Base-by-base conservation (phyloP, 108 stramenopile species). In the Skeletonema marinoi region DNA sequence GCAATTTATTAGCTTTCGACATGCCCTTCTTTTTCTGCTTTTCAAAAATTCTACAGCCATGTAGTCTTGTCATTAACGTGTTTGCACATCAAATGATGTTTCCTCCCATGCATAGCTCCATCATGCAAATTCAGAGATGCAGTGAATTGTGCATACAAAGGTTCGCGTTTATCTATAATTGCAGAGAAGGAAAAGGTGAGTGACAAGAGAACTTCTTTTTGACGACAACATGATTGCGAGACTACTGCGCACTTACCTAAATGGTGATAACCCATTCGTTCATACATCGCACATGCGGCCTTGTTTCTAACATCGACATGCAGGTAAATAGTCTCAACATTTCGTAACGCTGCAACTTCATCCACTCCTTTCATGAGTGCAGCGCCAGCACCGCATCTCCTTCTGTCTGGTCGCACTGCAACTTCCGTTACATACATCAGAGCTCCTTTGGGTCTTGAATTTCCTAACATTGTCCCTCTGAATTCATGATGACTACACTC, bases 401-500 rank as follows among this genome's bases (percentile, higher is more conserved):
- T 82, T 7, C 75, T 82, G 5, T 54, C 66, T 2, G 91, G 72
- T 39, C 76, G 66, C 7, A 93, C 95, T 7, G 92, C 92, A 1
- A 96, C 95, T 88, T 93, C 95, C 7, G 95, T 96, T 0, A 96
- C 71, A 59, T 96, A 96, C 76, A 96, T 54, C 0, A 93, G 74
- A 6, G 90, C 86, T 32, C 80, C 69, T 32, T 68, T 77, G 3
- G 77, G 89, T 61, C 91, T 71, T 0, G 82, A 69, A 38, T 64
- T 65, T 32, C 92, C 95, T 11, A 96, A 73, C 33, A 77, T 59
- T 8, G 95, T 96, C 10, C 82, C 83, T 44, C 74, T 56, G 63
- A 96, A 93, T 81, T 96, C 95, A 66, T 93, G 91, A 84, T 87
- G 81, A 65, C 90, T 92, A 50, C 89, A 89, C 70, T 96, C 95